A percentile compares a stretch with the other conserved stretches of the same genome.
These are phyloP conservation scores for Chaetothyriales sp. DNA, from an alignment of 2,329 filamentous ascomycete genomes.

Conservation along the genomic window DNA sequence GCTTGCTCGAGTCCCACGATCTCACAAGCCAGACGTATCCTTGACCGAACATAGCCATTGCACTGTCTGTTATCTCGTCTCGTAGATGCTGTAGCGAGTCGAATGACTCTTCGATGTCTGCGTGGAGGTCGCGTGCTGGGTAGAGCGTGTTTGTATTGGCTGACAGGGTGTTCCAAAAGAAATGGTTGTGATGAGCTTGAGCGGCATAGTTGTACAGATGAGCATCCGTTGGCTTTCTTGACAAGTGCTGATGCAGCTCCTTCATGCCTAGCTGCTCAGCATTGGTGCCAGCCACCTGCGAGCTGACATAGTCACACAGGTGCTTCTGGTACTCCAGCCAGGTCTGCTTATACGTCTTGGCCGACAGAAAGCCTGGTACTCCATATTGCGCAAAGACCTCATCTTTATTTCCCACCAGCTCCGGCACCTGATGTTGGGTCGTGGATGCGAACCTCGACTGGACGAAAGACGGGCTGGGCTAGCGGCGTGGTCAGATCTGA, in stretches of 20 bases:
- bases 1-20: conserved; percentile 28
- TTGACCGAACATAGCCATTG: conserved; percentile 84
- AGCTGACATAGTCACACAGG: conserved; percentile 39
- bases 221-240: conserved; percentile 63
- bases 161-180: conserved; percentile 33
- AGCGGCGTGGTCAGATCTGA: not conserved
- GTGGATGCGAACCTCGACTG: not conserved
- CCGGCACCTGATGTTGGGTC: conserved; percentile 30
- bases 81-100: conserved; percentile 69
- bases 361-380: conserved; percentile 56
- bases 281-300: not conserved
- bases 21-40: conserved; percentile 93
- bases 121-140: conserved; percentile 6
- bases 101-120: conserved; percentile 54
- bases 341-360: conserved; percentile 54
- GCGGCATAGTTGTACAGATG: conserved; percentile 89
- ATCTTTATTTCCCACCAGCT: conserved; percentile 3
- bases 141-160: conserved; percentile 5
- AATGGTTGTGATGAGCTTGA: conserved; percentile 81
- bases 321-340: conserved; percentile 71
- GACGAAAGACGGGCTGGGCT: not conserved
- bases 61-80: conserved; percentile 64
- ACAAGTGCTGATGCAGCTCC: conserved; percentile 54
- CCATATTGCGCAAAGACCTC: conserved; percentile 29
- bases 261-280: not conserved